Conservation (phyloP, 31 red algal species). For the Porphyra umbilicalis region DNA sequence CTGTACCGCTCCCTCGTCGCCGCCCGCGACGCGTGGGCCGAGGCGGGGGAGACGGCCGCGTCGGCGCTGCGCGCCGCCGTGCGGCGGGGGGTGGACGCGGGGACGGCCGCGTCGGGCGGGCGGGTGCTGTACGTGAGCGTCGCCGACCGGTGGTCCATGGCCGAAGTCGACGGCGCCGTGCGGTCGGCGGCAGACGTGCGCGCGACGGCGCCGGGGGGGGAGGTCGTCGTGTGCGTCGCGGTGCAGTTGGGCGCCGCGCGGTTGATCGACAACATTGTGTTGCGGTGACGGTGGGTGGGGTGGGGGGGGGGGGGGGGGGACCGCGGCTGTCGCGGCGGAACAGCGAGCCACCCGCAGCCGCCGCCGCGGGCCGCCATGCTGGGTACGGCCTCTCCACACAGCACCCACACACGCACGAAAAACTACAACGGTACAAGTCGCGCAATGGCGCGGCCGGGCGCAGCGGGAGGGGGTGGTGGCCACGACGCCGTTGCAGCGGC, state of each 20-base stretch:
- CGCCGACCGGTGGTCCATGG: constrained; percentile 37
- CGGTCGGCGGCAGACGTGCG: constrained; percentile 1
- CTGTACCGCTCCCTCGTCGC: constrained; percentile 21
- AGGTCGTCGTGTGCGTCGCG: constrained; percentile 40
- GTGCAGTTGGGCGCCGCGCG: constrained; percentile 58
- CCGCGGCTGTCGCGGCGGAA: too few relatives aligned
- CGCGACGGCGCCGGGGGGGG: background rate
- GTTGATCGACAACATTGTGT: constrained; percentile 78
- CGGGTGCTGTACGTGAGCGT: constrained; percentile 46
- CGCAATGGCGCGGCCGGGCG: too few relatives aligned
- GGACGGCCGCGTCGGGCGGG: background rate
- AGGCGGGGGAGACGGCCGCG: constrained; percentile 4
- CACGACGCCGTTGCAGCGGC: too few relatives aligned
- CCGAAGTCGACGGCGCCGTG: constrained; percentile 10
- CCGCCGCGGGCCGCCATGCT: too few relatives aligned
- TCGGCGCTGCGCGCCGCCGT: constrained; percentile 2
- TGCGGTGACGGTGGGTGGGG: background rate
- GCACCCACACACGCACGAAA: too few relatives aligned
- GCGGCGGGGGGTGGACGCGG: background rate
- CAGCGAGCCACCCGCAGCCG: too few relatives aligned
- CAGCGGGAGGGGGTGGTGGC: too few relatives aligned
- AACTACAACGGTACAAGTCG: too few relatives aligned
- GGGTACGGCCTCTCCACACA: too few relatives aligned
- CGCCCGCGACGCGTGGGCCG: constrained; percentile 3
- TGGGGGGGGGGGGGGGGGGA: background rate